phyloP scores from a whole-genome alignment of 1,139 yeast species.

The Suhomyces bokatorum region DNA sequence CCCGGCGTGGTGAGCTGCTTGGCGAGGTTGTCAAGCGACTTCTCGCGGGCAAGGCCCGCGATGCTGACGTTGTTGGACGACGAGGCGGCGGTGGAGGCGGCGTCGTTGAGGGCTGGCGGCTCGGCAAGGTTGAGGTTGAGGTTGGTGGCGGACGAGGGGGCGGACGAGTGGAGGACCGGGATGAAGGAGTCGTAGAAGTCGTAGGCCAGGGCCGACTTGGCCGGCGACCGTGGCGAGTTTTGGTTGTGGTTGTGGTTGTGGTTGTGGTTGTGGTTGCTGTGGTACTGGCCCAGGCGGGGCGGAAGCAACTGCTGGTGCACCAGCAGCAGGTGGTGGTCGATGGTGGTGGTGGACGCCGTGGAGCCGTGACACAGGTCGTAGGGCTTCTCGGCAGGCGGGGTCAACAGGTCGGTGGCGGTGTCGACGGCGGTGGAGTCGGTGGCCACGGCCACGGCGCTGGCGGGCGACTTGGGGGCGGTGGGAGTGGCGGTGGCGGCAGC shows the following conservation, averaged over 20 bases:
- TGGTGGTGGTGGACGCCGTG: conserved; percentile 14
- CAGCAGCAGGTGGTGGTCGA: conserved; percentile 11
- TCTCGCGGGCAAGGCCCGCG: conserved; percentile 11
- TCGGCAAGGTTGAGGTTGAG: conserved; percentile 1
- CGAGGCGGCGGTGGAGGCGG: conserved; percentile 9
- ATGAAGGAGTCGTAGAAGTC: conserved; percentile 48
- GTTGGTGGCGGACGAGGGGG: conserved; percentile 2
- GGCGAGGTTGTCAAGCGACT: conserved; percentile 42
- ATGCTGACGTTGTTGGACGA: conserved; percentile 7
- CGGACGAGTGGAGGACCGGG: conserved; percentile 29
- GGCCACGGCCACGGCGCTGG: conserved; percentile 12
- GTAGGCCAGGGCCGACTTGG: conserved; percentile 33
- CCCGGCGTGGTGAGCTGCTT: conserved; percentile 40
- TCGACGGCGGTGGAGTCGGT: conserved; percentile 9
- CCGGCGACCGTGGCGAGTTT: conserved; percentile 5
- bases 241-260: too few relatives aligned
- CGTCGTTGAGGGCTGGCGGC: neutral
- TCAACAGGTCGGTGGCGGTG: conserved; percentile 1
- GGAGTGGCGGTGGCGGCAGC: neutral
- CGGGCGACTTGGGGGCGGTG: conserved; percentile 14
- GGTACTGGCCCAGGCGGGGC: conserved; percentile 2
- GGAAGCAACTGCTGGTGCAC: conserved; percentile 6
- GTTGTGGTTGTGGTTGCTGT: too few relatives aligned
- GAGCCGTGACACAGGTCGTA: conserved; percentile 14
- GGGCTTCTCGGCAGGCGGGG: conserved; percentile 13